Percentiles rank a stretch among this genome's conserved stretches.
These are phyloP conservation scores for Tuber borchii DNA, from an alignment of 495 filamentous ascomycete genomes.

Conservation along the genomic window DNA sequence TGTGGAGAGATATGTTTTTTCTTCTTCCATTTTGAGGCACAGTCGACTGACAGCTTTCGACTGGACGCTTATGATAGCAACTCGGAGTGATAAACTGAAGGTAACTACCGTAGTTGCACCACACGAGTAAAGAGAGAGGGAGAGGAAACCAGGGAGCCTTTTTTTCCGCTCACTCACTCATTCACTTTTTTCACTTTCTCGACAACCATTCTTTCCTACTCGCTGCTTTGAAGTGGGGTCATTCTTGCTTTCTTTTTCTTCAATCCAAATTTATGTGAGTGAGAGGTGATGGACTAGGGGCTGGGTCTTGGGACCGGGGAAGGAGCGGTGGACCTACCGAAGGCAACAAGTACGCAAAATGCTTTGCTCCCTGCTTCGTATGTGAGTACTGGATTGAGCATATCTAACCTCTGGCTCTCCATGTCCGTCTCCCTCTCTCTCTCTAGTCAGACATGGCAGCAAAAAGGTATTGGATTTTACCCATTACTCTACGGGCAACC, in stretches of 20 bases:
- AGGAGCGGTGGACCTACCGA: neutral
- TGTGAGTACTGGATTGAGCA: neutral
- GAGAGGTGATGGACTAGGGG: neutral
- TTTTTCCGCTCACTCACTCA: neutral
- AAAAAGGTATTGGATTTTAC: neutral
- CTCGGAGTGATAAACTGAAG: neutral
- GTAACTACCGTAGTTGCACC: neutral
- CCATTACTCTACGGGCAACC: neutral
- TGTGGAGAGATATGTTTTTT: neutral
- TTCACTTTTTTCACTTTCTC: neutral
- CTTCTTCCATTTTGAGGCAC: neutral
- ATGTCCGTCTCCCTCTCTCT: neutral
- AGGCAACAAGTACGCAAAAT: neutral
- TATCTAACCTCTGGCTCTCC: slow-evolving; percentile 1
- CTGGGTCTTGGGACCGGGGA: neutral
- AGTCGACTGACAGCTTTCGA: neutral
- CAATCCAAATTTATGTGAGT: neutral
- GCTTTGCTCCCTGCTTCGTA: neutral
- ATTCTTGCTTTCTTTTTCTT: neutral
- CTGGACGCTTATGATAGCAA: neutral
- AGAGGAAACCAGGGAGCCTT: neutral
- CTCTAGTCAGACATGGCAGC: neutral
- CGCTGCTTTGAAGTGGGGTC: slow-evolving; percentile 4
- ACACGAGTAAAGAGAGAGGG: neutral
- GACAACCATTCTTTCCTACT: neutral